phyloP scores from a whole-genome alignment of 257 asterid species.

The Jaltomata sinuosa region DNA sequence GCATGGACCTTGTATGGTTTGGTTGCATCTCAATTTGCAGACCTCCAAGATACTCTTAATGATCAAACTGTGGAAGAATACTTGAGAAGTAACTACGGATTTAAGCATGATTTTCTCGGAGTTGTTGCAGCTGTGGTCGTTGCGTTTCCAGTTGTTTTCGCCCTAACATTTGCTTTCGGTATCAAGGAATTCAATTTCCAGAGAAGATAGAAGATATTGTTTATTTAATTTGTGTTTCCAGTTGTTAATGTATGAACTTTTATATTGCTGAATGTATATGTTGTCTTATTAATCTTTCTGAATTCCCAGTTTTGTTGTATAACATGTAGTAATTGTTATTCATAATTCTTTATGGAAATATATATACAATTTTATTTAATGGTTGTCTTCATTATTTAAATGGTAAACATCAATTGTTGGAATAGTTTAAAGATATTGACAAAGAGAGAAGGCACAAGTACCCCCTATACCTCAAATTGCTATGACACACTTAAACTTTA shows the following conservation, averaged over 20 bases:
- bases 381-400: not conserved
- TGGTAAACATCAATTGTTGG: too few relatives aligned
- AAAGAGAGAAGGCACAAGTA: too few relatives aligned
- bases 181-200: conserved; percentile 51
- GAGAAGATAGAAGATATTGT: conserved; percentile 35
- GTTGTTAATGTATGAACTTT: too few relatives aligned
- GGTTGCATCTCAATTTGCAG: conserved; percentile 33
- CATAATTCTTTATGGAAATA: not conserved
- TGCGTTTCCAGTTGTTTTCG: conserved; percentile 25
- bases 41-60: not conserved
- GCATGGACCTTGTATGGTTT: conserved; percentile 43
- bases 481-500: too few relatives aligned
- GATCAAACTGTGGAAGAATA: conserved; percentile 25
- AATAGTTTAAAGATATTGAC: too few relatives aligned
- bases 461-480: too few relatives aligned
- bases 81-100: conserved; percentile 38
- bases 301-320: not conserved
- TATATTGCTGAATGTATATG: too few relatives aligned
- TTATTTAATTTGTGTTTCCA: too few relatives aligned
- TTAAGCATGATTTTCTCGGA: conserved; percentile 42
- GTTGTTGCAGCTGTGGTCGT: conserved; percentile 26
- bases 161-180: conserved; percentile 28
- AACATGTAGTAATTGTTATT: not conserved
- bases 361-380: not conserved
- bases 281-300: not conserved